Percentiles rank a stretch among this genome's conserved stretches.
phyloP scores from a whole-genome alignment of 805 yeast genomes.

The Yamadazyma philogaea region DNA sequence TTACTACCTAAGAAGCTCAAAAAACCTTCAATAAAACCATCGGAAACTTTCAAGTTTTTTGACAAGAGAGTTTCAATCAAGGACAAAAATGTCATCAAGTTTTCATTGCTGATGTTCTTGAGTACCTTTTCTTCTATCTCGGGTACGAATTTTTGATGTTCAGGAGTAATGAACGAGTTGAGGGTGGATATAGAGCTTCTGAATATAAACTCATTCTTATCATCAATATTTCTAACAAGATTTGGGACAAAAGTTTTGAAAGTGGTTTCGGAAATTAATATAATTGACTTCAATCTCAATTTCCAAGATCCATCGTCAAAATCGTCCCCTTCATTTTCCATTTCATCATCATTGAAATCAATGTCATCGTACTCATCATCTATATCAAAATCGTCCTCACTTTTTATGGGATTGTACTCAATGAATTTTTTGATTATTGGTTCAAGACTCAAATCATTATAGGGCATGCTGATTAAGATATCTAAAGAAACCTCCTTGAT shows the following conservation, averaged over 20 bases:
- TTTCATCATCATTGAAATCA: constrained; percentile 43
- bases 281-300: constrained; percentile 52
- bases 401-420: constrained; percentile 30
- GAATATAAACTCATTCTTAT: constrained; percentile 49
- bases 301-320: constrained; percentile 54
- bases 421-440: constrained; percentile 21
- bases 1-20: constrained; percentile 11
- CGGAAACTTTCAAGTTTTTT: constrained; percentile 5
- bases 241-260: constrained; percentile 7
- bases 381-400: constrained; percentile 30
- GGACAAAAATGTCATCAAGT: constrained; percentile 6
- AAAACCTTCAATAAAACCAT: constrained; percentile 8
- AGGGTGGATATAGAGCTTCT: constrained; percentile 47
- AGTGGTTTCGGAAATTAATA: constrained; percentile 31
- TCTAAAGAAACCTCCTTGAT: constrained; percentile 51
- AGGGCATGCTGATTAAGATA: constrained; percentile 32
- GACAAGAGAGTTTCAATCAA: constrained; percentile 10
- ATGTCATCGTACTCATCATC: constrained; percentile 36
- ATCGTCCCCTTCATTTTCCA: constrained; percentile 39
- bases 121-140: constrained; percentile 25
- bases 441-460: not conserved
- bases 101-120: constrained; percentile 16
- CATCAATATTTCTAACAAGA: constrained; percentile 26
- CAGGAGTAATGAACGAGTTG: constrained; percentile 15
- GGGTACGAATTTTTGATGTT: not conserved